Evolutionary conservation across 2,329 filamentous ascomycete genomes (phyloP).

Genomic region (Penicillium concentricum): DNA sequence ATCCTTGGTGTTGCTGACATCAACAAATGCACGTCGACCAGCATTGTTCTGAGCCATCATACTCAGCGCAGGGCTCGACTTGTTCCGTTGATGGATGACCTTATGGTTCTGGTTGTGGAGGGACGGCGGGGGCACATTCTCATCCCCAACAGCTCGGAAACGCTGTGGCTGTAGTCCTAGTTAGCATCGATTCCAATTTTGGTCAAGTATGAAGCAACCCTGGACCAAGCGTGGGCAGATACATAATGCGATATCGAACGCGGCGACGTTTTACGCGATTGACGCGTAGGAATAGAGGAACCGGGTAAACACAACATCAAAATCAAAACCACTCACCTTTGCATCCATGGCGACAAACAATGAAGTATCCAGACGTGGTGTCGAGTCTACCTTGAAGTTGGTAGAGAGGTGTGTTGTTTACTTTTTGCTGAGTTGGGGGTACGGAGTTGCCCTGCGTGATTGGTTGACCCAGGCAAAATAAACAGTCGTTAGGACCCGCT

Average conservation of each 20-base stretch:
- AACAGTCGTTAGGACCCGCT: slow-evolving; percentile 17
- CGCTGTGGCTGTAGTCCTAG: slow-evolving; percentile 63
- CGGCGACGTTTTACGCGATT: neutral
- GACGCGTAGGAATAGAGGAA: neutral
- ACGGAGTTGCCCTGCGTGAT: slow-evolving; percentile 17
- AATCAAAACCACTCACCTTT: slow-evolving; percentile 39
- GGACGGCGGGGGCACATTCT: slow-evolving; percentile 60
- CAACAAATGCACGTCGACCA: slow-evolving; percentile 75
- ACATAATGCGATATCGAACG: neutral
- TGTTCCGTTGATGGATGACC: slow-evolving; percentile 74
- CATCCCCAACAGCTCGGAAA: slow-evolving; percentile 64
- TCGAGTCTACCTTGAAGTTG: neutral
- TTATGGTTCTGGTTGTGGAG: slow-evolving; percentile 51
- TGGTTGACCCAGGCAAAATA: slow-evolving; percentile 24
- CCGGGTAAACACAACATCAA: neutral
- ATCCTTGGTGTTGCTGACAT: slow-evolving; percentile 69
- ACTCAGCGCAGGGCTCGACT: slow-evolving; percentile 68
- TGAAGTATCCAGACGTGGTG: slow-evolving; percentile 6
- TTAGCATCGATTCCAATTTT: slow-evolving; percentile 6
- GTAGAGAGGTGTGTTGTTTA: slow-evolving; percentile 23
- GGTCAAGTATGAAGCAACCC: neutral
- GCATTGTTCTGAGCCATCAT: slow-evolving; percentile 54
- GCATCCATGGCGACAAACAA: slow-evolving; percentile 43
- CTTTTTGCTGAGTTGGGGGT: slow-evolving; percentile 26
- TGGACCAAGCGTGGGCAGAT: neutral